phyloP scores from a whole-genome alignment of 139 green algal species.

The Coelastrella sp. region DNA sequence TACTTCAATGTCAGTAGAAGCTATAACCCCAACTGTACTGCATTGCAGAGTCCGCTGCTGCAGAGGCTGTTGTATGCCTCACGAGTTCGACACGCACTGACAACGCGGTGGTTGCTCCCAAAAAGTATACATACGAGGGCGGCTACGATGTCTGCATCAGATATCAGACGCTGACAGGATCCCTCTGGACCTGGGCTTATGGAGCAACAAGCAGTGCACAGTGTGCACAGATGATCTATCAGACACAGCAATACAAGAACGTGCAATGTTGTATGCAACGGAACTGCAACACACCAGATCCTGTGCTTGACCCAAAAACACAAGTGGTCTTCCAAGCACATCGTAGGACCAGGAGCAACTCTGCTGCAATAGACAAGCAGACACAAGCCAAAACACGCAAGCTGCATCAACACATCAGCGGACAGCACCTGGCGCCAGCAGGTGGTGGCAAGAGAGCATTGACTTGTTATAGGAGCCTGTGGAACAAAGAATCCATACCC shows the following conservation, averaged over 20 bases:
- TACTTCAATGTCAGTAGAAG: too few species aligned
- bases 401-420: neutral
- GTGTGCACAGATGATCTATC: neutral
- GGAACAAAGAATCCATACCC: neutral
- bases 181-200: neutral
- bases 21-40: neutral
- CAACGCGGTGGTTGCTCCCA: neutral
- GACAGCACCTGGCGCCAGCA: neutral
- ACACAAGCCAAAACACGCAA: neutral
- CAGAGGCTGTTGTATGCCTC: neutral
- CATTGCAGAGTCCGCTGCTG: neutral
- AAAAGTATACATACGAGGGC: neutral
- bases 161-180: neutral
- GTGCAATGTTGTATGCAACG: neutral
- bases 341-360: neutral
- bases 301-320: constrained; percentile 7
- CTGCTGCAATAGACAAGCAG: neutral
- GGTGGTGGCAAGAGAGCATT: neutral
- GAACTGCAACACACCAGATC: constrained; percentile 29
- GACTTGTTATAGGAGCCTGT: neutral
- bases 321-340: neutral
- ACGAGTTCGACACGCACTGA: neutral
- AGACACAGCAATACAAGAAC: neutral
- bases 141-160: neutral
- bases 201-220: neutral